Base-by-base conservation (phyloP, 352 stramenopile genomes). In the Pythium dissimile region DNA sequence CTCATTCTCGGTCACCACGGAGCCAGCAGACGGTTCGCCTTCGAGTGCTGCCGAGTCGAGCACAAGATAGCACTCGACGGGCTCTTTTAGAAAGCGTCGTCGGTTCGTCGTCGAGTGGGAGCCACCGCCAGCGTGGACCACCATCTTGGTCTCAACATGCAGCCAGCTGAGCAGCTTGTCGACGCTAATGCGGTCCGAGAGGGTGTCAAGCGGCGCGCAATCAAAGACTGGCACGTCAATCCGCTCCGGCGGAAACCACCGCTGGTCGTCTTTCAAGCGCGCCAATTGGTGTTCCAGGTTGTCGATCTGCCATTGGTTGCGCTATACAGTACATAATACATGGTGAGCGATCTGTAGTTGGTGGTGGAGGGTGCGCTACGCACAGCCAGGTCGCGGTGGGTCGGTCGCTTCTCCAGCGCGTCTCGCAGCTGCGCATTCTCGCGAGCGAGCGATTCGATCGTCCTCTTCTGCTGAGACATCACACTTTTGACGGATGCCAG, bases 111-210 rank as follows among this genome's bases (percentile, higher is more conserved):
- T 61, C 7, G 27, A 6, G 8, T 48, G 43, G 10, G 26, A 5
- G 0, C 54, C 32, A 21, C 11, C 32, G 24, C 11, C 26, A 12
- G 34, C 26, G 1, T 45, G 32, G 3, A 48, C 28, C 16, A 50
- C 32, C 43, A 28, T 50, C 21, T 45, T 62, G 16, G 64, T 73
- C 49, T 75, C 56, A 3, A 75, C 56, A 21, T 61, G 67, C 5
- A 75, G 54, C 55, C 50, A 71, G 21, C 41, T 60, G 18, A 75
- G 64, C 20, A 75, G 49, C 30, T 69, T 71, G 48, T 75, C 67
- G 6, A 56, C 34, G 15, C 42, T 38, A n/a, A 75, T 72, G n/a
- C 64, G 52, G n/a, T 72, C 64, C 0, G 45, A 27, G 18, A 75
- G 52, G 5, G 59, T 66, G 6, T 59, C 35, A 10, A 37, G 45